These are phyloP conservation scores for Ceratorhiza oryzae-sativae DNA, from an alignment of 1,284 basidiomycete species.

Conservation along the genomic window DNA sequence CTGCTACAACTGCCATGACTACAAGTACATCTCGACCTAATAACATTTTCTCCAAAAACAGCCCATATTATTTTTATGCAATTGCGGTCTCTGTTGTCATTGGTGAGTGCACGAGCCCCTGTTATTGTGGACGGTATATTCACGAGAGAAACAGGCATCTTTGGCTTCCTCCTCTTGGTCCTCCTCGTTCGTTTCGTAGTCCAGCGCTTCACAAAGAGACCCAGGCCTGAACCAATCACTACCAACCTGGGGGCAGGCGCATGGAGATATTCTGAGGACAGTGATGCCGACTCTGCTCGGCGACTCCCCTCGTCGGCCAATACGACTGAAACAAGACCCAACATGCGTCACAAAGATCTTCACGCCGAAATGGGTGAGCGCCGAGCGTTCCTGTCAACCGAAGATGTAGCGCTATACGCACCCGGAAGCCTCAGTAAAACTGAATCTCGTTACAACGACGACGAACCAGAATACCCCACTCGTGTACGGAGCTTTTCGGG, in stretches of 20 bases:
- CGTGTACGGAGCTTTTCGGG: constrained; percentile 12
- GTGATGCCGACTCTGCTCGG: neutral
- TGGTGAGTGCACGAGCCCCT: neutral
- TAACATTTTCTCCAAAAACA: constrained; percentile 18
- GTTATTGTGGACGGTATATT: neutral
- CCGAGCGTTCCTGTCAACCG: constrained; percentile 22
- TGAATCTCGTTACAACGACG: constrained; percentile 12
- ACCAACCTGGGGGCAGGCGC: neutral
- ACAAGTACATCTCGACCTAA: neutral
- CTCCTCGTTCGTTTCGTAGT: constrained; percentile 14
- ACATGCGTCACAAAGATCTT: constrained; percentile 3
- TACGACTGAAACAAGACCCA: neutral
- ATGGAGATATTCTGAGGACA: constrained; percentile 25
- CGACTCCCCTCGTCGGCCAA: neutral
- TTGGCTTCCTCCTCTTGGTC: constrained; percentile 6
- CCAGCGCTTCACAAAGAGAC: constrained; percentile 20
- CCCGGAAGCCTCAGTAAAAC: neutral
- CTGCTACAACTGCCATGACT: constrained; percentile 41
- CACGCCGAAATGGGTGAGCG: constrained; percentile 16
- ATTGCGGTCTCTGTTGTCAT: constrained; percentile 20
- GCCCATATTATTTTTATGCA: constrained; percentile 26
- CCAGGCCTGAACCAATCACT: neutral
- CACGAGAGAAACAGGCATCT: constrained; percentile 3
- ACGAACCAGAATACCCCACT: neutral
- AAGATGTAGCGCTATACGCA: constrained; percentile 12